Percentiles rank a stretch among this genome's conserved stretches.
Evolutionary conservation across 305 asterid species (phyloP).

Genomic region (Ilex paraguariensis): DNA sequence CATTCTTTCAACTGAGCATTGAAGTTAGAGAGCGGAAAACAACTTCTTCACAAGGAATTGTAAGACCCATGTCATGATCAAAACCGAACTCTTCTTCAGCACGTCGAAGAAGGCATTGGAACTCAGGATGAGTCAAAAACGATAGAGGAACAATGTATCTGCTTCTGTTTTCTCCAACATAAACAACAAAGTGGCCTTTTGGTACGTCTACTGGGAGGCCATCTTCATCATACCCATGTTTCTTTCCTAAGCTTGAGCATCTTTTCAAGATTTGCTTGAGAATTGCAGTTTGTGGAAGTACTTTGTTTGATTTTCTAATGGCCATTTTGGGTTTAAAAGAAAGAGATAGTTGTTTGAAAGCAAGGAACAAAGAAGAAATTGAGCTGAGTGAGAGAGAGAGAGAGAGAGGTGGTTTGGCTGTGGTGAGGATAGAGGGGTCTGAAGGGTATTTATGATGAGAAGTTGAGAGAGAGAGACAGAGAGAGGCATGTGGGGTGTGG

Average conservation of each 20-base stretch:
- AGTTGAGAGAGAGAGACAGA: background rate
- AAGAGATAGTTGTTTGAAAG: background rate
- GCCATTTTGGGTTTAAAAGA: background rate
- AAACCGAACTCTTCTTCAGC: background rate
- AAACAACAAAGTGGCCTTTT: slow-evolving; percentile 2
- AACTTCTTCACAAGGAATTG: background rate
- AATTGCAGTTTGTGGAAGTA: background rate
- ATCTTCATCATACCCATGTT: background rate
- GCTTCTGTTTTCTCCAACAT: background rate
- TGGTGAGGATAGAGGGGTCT: background rate
- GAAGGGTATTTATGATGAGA: no score
- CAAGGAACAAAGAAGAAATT: background rate
- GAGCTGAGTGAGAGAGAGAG: background rate
- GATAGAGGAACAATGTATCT: slow-evolving; percentile 1
- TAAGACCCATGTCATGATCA: background rate
- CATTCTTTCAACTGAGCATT: background rate
- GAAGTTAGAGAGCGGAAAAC: background rate
- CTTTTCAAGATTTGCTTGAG: background rate
- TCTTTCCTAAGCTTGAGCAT: background rate
- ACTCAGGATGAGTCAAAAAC: background rate
- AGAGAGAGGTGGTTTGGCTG: background rate
- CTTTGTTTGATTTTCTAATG: background rate
- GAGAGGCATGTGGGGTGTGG: background rate
- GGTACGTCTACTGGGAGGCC: background rate
- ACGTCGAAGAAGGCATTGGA: background rate